Base-by-base conservation (phyloP, 805 yeast genomes). In the Cyberlindnera americana region DNA sequence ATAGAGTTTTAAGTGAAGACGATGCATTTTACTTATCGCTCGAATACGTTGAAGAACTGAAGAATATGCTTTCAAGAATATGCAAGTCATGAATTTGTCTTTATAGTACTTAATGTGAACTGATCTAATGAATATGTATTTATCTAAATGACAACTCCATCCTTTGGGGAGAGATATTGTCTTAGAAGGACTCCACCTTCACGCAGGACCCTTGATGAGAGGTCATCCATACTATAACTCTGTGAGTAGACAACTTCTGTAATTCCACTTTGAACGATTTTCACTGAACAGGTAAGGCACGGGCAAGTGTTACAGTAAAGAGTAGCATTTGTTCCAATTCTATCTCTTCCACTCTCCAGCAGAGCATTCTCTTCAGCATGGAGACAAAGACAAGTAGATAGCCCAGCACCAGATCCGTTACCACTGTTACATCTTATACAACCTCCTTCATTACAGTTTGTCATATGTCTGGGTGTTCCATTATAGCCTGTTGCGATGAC, bases 331-430 rank as follows among this genome's bases (percentile, higher is more conserved):
- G 62, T 63, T 0, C 85, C 85, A 10, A 87, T 74, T 40, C 98
- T 67, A 49, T 85, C 95, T 47, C 97, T 71, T 2, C 99, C 99
- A 7, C 96, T 87, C 60, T 93, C 99, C 36, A 93, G 62, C 28
- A 93, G 66, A 0, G 99, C 98, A 60, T 93, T 93, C 53, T 93
- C 99, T 60, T 93, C 99, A 0, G 98, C 99, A 60, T 93, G 99
- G 24, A 93, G 64, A 60, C 99, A 93, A 35, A 93, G 63, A 60
- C 99, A 93, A 0, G 97, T 88, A 4, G 83, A 73, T 27, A 91
- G 65, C 1, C 73, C 78, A 3, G 76, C 70, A 3, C 95, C 95
- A 3, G 73, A 62, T 3, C 66, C 65, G 37, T 70, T 70, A 7
- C 83, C 90, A 19, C 73, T 65, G 54, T 93, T 93, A 60, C 99